Evolutionary conservation across 192 early-diverging fungal genomes (phyloP).

Genomic region (Pilaira anomala): DNA sequence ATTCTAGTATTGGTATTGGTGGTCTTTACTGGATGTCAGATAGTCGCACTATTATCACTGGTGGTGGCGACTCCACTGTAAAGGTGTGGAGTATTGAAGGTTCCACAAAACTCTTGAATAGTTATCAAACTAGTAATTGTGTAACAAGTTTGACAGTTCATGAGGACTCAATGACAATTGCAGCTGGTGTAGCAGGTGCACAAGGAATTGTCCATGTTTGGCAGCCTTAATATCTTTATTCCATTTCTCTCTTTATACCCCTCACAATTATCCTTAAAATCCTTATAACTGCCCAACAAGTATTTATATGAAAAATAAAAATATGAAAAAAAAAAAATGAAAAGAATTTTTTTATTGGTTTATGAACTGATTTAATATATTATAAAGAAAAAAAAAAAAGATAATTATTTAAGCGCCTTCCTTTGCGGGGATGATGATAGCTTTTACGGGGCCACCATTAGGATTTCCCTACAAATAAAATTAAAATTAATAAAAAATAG

Average conservation of each 20-base stretch:
- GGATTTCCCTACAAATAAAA: no score
- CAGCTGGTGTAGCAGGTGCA: constrained; percentile 28
- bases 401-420: no score
- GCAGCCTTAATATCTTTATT: constrained; percentile 11
- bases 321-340: not conserved
- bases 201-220: constrained; percentile 25
- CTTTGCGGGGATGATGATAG: no score
- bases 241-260: not conserved
- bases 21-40: constrained; percentile 22
- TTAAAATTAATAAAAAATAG: no score
- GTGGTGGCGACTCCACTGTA: constrained; percentile 23
- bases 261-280: not conserved
- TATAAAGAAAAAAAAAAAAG: no score
- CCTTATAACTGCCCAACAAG: not conserved
- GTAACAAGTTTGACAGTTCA: constrained; percentile 23
- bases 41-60: constrained; percentile 14
- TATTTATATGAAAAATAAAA: not conserved
- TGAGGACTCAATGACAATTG: constrained; percentile 15
- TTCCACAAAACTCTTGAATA: not conserved
- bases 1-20: constrained; percentile 21
- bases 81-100: constrained; percentile 22
- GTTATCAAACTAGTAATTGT: constrained; percentile 16
- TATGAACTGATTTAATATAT: no score
- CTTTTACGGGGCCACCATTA: no score
- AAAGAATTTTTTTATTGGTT: no score